These are phyloP conservation scores for Saprolegnia diclina DNA, from an alignment of 352 stramenopile species.

Conservation along the genomic window DNA sequence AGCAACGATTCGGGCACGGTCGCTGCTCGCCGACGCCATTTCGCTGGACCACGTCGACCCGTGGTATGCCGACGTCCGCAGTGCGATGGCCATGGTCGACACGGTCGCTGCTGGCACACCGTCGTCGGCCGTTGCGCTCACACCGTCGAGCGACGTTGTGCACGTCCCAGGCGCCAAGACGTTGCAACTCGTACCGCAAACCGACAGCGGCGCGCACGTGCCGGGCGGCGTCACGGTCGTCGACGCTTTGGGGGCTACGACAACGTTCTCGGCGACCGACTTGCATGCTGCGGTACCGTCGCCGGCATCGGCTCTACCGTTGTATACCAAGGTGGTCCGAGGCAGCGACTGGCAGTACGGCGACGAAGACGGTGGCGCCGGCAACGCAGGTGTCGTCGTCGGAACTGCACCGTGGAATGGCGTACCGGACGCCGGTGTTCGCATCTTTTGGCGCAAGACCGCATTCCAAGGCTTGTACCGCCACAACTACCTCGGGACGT, in stretches of 20 bases:
- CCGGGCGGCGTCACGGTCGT: background rate
- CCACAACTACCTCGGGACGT: slow-evolving; percentile 46
- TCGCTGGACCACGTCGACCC: background rate
- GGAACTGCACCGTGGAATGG: slow-evolving; percentile 49
- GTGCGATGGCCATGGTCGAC: slow-evolving; percentile 6
- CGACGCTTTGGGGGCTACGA: background rate
- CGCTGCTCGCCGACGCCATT: background rate
- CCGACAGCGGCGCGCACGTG: background rate
- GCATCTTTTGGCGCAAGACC: slow-evolving; percentile 44
- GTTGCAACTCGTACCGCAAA: background rate
- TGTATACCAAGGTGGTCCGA: slow-evolving; percentile 36
- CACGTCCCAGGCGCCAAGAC: background rate
- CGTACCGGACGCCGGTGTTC: slow-evolving; percentile 43
- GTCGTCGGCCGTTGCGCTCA: background rate
- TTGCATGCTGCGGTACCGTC: background rate
- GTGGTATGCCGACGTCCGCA: background rate
- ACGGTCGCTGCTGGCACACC: background rate
- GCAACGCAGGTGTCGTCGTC: slow-evolving; percentile 44
- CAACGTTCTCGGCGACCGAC: background rate
- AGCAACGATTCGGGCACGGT: background rate
- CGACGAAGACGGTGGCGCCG: slow-evolving; percentile 60
- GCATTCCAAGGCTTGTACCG: slow-evolving; percentile 43
- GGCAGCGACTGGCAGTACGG: slow-evolving; percentile 64
- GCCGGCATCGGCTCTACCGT: background rate
- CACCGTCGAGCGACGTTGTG: background rate